These are phyloP conservation scores for Panicum hallii DNA, from an alignment of 202 grass and related monocot genomes.

Conservation along the genomic window DNA sequence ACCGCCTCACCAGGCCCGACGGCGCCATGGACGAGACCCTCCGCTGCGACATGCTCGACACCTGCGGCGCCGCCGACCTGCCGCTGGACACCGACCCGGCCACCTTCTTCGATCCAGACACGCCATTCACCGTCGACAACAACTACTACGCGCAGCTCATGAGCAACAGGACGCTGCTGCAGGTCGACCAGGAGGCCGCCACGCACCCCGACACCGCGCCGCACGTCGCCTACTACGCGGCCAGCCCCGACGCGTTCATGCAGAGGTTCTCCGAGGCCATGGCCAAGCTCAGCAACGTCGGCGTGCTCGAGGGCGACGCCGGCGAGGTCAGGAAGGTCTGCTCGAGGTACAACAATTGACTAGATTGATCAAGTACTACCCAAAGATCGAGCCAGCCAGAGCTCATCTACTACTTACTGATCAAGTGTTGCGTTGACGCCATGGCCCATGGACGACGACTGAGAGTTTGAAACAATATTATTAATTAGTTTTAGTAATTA, in stretches of 20 bases:
- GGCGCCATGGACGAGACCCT: conserved; percentile 42
- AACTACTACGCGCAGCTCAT: conserved; percentile 53
- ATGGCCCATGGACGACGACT: too few relatives aligned
- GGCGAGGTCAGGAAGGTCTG: conserved; percentile 52
- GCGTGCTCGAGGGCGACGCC: conserved; percentile 31
- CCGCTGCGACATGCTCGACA: neutral
- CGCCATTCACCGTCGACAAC: conserved; percentile 60
- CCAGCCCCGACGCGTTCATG: conserved; percentile 11
- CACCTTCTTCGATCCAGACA: conserved; percentile 51
- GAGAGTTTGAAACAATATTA: neutral
- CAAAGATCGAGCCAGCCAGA: too few relatives aligned
- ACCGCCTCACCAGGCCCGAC: conserved; percentile 48
- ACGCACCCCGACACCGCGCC: conserved; percentile 1
- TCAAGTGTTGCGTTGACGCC: neutral
- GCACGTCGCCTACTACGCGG: conserved; percentile 27
- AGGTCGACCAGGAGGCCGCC: conserved; percentile 53
- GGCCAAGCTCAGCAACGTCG: conserved; percentile 46
- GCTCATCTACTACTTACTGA: neutral
- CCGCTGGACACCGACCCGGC: conserved; percentile 38
- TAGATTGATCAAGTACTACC: too few relatives aligned
- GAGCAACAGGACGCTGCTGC: conserved; percentile 49
- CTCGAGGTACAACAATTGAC: conserved; percentile 24
- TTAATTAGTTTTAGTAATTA: neutral
- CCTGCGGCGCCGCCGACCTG: conserved; percentile 35
- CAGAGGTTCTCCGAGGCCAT: conserved; percentile 41